Percentiles rank a stretch among this genome's conserved stretches.
These are phyloP conservation scores for Talaromyces albobiverticillius DNA, from an alignment of 2,329 filamentous ascomycete species.

Conservation along the genomic window DNA sequence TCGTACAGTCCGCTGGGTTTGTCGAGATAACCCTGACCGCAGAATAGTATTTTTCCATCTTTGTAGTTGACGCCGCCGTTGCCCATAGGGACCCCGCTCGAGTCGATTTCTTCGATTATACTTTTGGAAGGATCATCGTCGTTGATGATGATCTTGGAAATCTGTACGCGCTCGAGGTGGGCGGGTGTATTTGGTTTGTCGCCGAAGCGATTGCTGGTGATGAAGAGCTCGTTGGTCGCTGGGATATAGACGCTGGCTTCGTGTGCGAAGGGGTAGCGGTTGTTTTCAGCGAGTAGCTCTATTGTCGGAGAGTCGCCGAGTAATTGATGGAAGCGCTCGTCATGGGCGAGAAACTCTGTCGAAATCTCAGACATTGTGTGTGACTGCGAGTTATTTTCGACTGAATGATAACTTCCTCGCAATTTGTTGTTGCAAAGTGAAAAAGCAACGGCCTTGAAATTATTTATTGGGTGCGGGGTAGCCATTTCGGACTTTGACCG, in stretches of 20 bases:
- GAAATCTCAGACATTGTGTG: background rate
- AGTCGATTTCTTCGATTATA: slow-evolving; percentile 16
- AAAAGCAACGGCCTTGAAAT: too few species aligned
- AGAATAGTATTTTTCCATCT: slow-evolving; percentile 22
- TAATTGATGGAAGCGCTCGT: background rate
- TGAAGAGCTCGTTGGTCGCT: slow-evolving; percentile 30
- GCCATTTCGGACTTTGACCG: too few species aligned
- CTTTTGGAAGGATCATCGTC: slow-evolving; percentile 9
- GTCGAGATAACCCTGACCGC: slow-evolving; percentile 8
- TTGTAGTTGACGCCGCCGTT: slow-evolving; percentile 31
- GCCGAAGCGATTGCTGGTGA: slow-evolving; percentile 36
- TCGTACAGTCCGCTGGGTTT: background rate
- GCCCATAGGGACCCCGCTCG: slow-evolving; percentile 17
- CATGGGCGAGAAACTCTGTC: background rate
- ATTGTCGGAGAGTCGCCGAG: background rate
- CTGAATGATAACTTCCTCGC: too few species aligned
- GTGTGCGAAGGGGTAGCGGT: slow-evolving; percentile 48
- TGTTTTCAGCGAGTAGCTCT: slow-evolving; percentile 25
- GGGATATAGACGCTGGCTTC: slow-evolving; percentile 44
- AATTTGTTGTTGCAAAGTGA: too few species aligned
- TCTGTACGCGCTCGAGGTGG: slow-evolving; percentile 22
- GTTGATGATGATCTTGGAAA: slow-evolving; percentile 18
- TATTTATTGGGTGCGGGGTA: too few species aligned
- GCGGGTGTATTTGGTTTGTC: slow-evolving; percentile 6
- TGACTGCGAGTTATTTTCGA: too few species aligned